phyloP scores from a whole-genome alignment of 495 filamentous ascomycete genomes.

The Mytilinidion resinicola region DNA sequence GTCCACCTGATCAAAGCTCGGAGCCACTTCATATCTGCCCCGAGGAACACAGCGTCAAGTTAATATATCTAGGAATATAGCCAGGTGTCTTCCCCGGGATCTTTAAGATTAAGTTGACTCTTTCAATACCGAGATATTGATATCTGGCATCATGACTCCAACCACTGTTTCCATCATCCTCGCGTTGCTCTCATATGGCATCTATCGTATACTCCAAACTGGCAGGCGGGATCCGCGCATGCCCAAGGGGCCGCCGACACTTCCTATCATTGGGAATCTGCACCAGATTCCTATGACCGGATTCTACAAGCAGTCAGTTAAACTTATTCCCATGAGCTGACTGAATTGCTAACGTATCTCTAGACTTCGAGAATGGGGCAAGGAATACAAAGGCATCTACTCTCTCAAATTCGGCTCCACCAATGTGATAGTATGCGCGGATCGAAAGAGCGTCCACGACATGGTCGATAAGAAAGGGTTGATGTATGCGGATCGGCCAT shows the following conservation, averaged over 20 bases:
- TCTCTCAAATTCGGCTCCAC: not conserved
- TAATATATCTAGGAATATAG: too few species aligned
- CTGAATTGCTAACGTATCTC: not conserved
- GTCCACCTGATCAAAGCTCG: too few species aligned
- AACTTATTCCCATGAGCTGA: too few species aligned
- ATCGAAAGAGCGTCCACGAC: not conserved
- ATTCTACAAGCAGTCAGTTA: not conserved
- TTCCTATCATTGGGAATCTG: not conserved
- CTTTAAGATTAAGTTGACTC: too few species aligned
- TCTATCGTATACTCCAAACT: not conserved
- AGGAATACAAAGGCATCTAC: not conserved
- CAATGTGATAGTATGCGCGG: not conserved
- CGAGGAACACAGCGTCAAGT: too few species aligned
- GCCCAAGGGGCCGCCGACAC: not conserved
- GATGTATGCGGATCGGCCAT: not conserved
- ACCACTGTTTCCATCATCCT: not conserved
- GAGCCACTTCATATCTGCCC: too few species aligned
- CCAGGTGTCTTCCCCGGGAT: too few species aligned
- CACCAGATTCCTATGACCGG: not conserved
- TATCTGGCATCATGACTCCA: not conserved
- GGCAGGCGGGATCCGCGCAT: not conserved
- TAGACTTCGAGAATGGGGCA: constrained; percentile 1
- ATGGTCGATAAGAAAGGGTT: constrained; percentile 1
- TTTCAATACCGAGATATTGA: too few species aligned
- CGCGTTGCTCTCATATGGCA: not conserved